Conservation (phyloP, 805 yeast species). For the Barnettozyma pratensis region DNA sequence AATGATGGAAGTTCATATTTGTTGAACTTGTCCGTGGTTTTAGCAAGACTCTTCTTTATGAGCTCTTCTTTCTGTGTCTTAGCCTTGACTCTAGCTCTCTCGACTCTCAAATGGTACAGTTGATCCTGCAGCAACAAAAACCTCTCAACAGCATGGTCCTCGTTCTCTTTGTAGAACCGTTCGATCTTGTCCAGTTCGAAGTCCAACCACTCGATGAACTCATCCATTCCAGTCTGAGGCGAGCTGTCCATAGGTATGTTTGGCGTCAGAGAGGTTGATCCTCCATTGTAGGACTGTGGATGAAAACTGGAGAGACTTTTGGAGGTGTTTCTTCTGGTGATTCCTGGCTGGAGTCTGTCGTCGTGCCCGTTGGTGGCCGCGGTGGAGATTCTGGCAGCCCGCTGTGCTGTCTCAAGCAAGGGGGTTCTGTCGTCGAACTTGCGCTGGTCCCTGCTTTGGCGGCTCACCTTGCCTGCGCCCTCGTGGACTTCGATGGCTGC, state of each 20-base stretch:
- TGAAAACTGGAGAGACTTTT: neutral
- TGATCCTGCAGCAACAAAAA: conserved; percentile 64
- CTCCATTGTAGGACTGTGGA: conserved; percentile 17
- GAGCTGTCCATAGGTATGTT: conserved; percentile 16
- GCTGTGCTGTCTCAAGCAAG: conserved; percentile 10
- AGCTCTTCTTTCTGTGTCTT: conserved; percentile 10
- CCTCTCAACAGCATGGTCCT: conserved; percentile 54
- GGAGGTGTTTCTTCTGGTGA: conserved; percentile 3
- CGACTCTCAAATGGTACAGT: conserved; percentile 56
- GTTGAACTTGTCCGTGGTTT: conserved; percentile 22
- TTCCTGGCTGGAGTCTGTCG: neutral
- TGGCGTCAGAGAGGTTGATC: conserved; percentile 4
- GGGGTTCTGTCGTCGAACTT: conserved; percentile 22
- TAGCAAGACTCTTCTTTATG: conserved; percentile 12
- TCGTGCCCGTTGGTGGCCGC: neutral
- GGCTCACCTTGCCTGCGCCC: neutral
- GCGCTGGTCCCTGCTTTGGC: neutral
- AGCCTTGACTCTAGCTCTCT: conserved; percentile 29
- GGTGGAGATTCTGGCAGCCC: conserved; percentile 1
- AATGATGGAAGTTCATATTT: conserved; percentile 39
- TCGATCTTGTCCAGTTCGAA: conserved; percentile 56
- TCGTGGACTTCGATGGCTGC: conserved; percentile 16
- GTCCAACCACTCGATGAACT: conserved; percentile 67
- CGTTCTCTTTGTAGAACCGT: conserved; percentile 53
- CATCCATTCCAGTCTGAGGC: conserved; percentile 34